Base-by-base conservation (phyloP, 176 grass and related monocot species). In the Aegilops longissima region DNA sequence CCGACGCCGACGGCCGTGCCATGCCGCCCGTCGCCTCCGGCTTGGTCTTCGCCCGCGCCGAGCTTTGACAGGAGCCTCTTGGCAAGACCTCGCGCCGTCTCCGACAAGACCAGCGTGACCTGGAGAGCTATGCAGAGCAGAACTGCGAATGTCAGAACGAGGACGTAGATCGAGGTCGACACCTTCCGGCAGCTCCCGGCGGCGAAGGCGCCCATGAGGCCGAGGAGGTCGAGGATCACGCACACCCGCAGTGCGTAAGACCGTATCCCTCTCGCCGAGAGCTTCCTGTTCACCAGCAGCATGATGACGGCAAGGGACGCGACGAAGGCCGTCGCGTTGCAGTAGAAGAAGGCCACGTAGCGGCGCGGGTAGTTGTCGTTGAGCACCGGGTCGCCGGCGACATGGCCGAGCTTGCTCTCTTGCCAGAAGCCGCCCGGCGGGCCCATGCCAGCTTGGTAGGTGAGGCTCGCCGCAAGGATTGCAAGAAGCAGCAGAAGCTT, bases 371-470 rank as follows among this genome's bases (percentile, higher is more conserved):
- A 87, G 68, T 80, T 84, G 80, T 92, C 67, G 34, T 49, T 61
- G 18, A 92, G 87, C 49, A 92, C 64, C 16, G 91, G 76, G 42
- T 79, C 61, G 6, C 85, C 88, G 10, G 49, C 81, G 13, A 76
- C 44, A 65, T 81, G 84, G 45, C 13, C 27, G 1, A n/a, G 12
- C 10, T 5, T 76, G 20, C 58, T 64, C 33, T 90, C 33, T 45
- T 75, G 84, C 88, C 91, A 93, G 30, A 93, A 90, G 5, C 91
- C 77, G 0, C 91, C 88, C 0, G 76, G 85, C 1, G 91, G 91
- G 30, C 24, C 85, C 80, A 93, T 40, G 68, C 91, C 88, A 3
- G 70, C 85, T 71, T 89, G 34, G 44, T 93, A 92, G 9, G 90
- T 92, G 84, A 89, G 73, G 49, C 80, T 63, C 12, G 83, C 91